A percentile compares a stretch with the other conserved stretches of the same genome.
Conservation (phyloP, 1,284 basidiomycete species). For the Sphaerobolus stellatus region DNA sequence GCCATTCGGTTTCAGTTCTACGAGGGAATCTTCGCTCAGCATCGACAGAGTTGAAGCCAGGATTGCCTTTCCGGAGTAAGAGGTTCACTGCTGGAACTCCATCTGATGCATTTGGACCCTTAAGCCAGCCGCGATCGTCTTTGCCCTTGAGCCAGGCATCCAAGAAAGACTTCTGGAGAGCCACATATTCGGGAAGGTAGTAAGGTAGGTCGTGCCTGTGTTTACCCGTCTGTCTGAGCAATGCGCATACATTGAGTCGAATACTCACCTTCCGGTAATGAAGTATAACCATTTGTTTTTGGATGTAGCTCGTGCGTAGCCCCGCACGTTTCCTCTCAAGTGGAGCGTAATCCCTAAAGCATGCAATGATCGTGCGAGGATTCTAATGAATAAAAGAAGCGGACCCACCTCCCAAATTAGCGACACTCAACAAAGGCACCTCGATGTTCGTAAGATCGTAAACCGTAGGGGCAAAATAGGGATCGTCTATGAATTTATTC, state of each 20-base stretch:
- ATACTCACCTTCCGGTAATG: neutral
- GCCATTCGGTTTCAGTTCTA: neutral
- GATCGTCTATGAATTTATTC: neutral
- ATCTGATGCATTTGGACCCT: neutral
- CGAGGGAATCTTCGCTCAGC: neutral
- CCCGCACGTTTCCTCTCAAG: neutral
- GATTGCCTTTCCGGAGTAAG: neutral
- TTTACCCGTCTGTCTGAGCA: neutral
- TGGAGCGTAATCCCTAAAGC: neutral
- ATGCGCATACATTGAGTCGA: neutral
- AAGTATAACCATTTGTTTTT: slow-evolving; percentile 1
- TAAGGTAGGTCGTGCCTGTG: neutral
- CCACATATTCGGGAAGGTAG: neutral
- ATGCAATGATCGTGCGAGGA: neutral
- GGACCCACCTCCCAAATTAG: neutral
- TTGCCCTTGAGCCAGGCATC: neutral
- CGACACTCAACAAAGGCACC: neutral
- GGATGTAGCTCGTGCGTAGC: neutral
- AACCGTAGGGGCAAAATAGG: neutral
- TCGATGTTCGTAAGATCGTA: neutral
- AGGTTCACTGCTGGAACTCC: neutral
- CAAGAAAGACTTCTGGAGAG: neutral
- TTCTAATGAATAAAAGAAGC: neutral
- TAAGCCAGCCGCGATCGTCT: neutral
- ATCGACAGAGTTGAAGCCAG: neutral